phyloP scores from a whole-genome alignment of 106 monocot species.

The Phalaenopsis aphrodite region DNA sequence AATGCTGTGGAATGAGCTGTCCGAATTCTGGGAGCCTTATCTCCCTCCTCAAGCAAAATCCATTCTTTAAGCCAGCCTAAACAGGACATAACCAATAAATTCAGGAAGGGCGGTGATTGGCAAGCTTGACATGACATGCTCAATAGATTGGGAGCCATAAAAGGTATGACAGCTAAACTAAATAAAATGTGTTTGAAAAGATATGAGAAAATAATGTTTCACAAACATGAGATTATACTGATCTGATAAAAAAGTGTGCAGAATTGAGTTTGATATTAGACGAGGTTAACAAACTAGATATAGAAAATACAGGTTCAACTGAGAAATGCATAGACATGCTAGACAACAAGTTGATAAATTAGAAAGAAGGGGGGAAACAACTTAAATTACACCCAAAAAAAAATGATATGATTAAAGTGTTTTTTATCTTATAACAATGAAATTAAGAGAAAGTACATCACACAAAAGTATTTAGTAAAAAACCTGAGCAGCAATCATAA shows the following conservation, averaged over 20 bases:
- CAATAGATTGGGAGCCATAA: background rate
- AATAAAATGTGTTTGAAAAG: background rate
- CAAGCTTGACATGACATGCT: background rate
- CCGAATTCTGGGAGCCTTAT: constrained; percentile 67
- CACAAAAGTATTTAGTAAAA: background rate
- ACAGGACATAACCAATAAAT: background rate
- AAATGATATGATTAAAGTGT: background rate
- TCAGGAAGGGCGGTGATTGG: background rate
- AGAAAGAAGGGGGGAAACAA: background rate
- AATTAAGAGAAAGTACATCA: background rate
- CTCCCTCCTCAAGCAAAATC: constrained; percentile 45
- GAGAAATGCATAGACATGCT: background rate
- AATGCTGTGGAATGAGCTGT: constrained; percentile 39
- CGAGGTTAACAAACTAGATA: background rate
- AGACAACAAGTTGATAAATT: background rate
- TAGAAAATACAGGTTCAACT: background rate
- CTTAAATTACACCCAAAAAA: background rate
- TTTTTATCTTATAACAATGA: background rate
- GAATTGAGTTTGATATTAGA: background rate
- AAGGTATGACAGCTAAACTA: background rate
- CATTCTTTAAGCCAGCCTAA: constrained; percentile 63
- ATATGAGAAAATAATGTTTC: background rate
- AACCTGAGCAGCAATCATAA: background rate
- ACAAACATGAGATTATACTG: background rate
- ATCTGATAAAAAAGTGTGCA: background rate